Base-by-base conservation (phyloP, 495 filamentous ascomycete species). In the Aspergillus mulundensis region DNA sequence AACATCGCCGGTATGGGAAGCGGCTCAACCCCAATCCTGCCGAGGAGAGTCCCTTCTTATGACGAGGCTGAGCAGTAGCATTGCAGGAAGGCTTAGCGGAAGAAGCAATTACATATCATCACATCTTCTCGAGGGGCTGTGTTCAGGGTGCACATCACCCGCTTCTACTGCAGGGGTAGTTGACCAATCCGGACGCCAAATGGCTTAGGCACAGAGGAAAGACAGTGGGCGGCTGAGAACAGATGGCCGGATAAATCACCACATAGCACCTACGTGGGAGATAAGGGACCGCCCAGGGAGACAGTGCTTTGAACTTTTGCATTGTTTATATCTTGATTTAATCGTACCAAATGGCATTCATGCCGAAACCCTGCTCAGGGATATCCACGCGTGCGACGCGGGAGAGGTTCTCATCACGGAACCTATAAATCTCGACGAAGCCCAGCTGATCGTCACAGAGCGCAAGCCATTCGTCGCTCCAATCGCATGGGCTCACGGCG, bases 321-420 rank as follows among this genome's bases (percentile, higher is more conserved):
- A 16, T 40, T 40, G 38, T 40, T 7, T 36, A 36, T 36, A 40
- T 40, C 38, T 16, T 16, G 21, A 39, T 50, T 56, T 76, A 93
- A 71, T 93, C 87, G 69, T 90, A 91, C 89, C 88, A 93, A 62
- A 92, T 90, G 30, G 88, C 89, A 74, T 94, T 92, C 89, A 92
- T 92, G 1, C 87, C 87, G 70, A 91, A 92, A 46, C 89, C 89
- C 42, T 84, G 86, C 73, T 94, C 88, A 14, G 83, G 81, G 50
- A 94, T 84, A 61, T 87, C 81, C 56, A 84, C 79, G 51, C 86
- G 77, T 18, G 88, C 89, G 25, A 92, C 88, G 16, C 89, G 76
- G 11, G 81, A 83, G 53, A 94, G 62, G 60, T 85, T 88, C 78
- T 91, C 89, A 38, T 91, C 86, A 60, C 82, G 76, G 84, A 87